Evolutionary conservation across 2,329 filamentous ascomycete genomes (phyloP).

Genomic region (Didymella sp.): DNA sequence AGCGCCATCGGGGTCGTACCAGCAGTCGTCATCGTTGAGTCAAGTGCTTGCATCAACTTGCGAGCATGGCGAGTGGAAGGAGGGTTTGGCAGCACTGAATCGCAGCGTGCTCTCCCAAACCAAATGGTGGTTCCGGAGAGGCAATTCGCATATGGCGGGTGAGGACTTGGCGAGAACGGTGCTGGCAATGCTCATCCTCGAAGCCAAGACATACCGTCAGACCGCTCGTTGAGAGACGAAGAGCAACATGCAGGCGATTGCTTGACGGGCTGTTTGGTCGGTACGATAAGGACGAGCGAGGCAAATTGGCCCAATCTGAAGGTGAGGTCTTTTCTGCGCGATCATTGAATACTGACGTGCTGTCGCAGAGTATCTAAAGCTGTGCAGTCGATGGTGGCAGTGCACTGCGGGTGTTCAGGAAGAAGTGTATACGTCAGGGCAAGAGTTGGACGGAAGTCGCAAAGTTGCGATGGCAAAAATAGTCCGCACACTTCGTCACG

Average conservation of each 20-base stretch:
- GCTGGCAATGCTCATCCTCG: neutral
- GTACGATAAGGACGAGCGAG: neutral
- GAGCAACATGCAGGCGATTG: neutral
- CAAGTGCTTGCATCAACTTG: neutral
- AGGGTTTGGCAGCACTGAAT: neutral
- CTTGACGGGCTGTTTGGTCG: neutral
- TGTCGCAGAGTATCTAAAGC: neutral
- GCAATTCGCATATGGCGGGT: neutral
- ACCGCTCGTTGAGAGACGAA: neutral
- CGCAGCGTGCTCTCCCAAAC: too few species aligned
- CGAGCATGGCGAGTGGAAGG: neutral
- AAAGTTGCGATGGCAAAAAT: conserved; percentile 2
- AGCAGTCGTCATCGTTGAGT: neutral
- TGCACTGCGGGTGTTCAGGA: neutral
- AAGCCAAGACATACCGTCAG: neutral
- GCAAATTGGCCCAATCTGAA: neutral
- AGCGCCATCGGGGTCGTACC: neutral
- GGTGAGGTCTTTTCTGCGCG: neutral
- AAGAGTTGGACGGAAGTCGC: neutral
- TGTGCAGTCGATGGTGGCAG: neutral
- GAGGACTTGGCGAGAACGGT: neutral
- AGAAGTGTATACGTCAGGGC: neutral
- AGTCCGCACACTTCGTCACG: conserved; percentile 9
- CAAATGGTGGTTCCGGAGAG: neutral
- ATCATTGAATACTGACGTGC: neutral